Percentiles rank a stretch among this genome's conserved stretches.
Evolutionary conservation across 2,329 filamentous ascomycete species (phyloP).

Genomic region (Alternaria infectoria): DNA sequence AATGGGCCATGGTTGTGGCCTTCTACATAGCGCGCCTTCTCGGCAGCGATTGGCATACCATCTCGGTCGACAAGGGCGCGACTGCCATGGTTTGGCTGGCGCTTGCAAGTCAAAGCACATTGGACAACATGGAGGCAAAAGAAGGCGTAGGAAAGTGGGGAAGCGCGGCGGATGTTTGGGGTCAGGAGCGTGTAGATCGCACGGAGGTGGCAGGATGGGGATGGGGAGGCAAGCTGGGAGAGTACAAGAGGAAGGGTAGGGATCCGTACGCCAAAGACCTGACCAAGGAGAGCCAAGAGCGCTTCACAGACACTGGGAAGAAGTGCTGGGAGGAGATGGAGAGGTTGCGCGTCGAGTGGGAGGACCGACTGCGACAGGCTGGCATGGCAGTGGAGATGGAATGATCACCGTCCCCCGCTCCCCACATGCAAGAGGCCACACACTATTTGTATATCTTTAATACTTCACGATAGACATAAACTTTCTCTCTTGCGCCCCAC

Average conservation of each 20-base stretch:
- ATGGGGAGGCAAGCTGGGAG: slow-evolving; percentile 62
- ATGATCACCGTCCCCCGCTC: neutral
- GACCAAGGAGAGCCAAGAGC: slow-evolving; percentile 64
- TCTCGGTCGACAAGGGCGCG: slow-evolving; percentile 78
- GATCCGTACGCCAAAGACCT: slow-evolving; percentile 64
- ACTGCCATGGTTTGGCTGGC: slow-evolving; percentile 79
- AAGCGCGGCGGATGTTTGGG: slow-evolving; percentile 67
- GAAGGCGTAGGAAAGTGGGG: slow-evolving; percentile 81
- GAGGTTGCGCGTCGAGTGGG: slow-evolving; percentile 70
- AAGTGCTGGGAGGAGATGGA: slow-evolving; percentile 75
- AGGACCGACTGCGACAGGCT: slow-evolving; percentile 47
- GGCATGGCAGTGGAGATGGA: slow-evolving; percentile 48
- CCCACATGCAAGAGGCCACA: neutral
- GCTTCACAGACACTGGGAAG: slow-evolving; percentile 68
- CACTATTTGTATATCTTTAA: neutral
- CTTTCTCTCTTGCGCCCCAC: neutral
- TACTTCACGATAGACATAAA: neutral
- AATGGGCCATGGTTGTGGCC: slow-evolving; percentile 69
- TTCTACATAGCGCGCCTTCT: slow-evolving; percentile 77
- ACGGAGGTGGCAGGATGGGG: slow-evolving; percentile 92
- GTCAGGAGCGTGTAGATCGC: slow-evolving; percentile 68
- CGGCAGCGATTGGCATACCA: slow-evolving; percentile 87
- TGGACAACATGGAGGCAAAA: slow-evolving; percentile 61
- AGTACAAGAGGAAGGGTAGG: slow-evolving; percentile 59
- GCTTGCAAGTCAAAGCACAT: slow-evolving; percentile 67